phyloP scores from a whole-genome alignment of 768 basidiomycete species.

The Leccinum uliginosum region DNA sequence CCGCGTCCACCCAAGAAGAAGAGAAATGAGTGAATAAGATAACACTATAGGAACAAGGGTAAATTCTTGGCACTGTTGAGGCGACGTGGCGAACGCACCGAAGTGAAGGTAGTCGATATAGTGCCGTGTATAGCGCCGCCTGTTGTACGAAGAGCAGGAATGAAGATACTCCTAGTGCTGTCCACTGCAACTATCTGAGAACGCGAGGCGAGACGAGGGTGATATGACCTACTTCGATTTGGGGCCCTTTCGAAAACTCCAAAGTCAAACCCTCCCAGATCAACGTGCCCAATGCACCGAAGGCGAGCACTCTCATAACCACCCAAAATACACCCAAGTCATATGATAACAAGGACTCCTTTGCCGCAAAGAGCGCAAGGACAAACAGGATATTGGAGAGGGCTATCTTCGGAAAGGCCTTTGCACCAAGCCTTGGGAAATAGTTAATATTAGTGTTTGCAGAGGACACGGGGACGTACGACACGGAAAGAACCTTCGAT shows the following conservation, averaged over 20 bases:
- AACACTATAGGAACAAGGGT: conserved; percentile 42
- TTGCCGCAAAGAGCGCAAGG: conserved; percentile 55
- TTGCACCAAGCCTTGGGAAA: conserved; percentile 44
- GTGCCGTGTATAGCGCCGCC: conserved; percentile 59
- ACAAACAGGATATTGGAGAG: conserved; percentile 63
- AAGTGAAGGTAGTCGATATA: conserved; percentile 62
- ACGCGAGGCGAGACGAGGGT: conserved; percentile 1
- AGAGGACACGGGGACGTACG: conserved; percentile 37
- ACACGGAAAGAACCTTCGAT: conserved; percentile 47
- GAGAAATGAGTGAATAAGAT: conserved; percentile 69
- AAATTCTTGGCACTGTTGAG: background rate
- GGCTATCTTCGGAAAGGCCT: conserved; percentile 50
- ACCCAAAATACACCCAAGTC: conserved; percentile 77
- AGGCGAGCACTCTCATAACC: conserved; percentile 65
- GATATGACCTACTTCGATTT: conserved; percentile 52
- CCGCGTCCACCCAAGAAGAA: conserved; percentile 56
- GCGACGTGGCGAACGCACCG: conserved; percentile 43
- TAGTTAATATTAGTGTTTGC: conserved; percentile 1
- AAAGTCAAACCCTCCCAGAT: conserved; percentile 57
- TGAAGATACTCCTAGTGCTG: conserved; percentile 64
- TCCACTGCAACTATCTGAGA: conserved; percentile 48
- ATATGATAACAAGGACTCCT: conserved; percentile 61
- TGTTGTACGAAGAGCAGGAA: conserved; percentile 66
- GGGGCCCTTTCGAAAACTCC: conserved; percentile 47
- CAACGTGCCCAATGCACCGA: conserved; percentile 62